Base-by-base conservation (phyloP, 371 early-diverging fungal species). In the Phascolomyces articulosus region DNA sequence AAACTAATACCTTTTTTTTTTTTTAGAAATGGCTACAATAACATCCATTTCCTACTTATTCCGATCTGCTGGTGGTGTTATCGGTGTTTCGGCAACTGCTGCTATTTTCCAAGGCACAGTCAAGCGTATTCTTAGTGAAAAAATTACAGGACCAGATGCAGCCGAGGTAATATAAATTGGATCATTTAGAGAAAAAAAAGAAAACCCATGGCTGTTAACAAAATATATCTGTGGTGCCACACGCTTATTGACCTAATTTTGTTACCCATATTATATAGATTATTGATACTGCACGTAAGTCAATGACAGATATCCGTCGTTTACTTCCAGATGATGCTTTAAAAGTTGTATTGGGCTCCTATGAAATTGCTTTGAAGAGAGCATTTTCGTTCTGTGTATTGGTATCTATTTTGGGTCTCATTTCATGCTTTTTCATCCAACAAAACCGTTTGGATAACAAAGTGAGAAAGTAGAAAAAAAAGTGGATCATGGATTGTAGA, bases 21-120 rank as follows among this genome's bases (percentile, higher is more conserved):
- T 7, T 48, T 48, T 28, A 83, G 83, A 85, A 59, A 78, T 83
- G 76, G 85, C 85, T n/a, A 82, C 80, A 0, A 70, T 74, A 41
- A 78, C 80, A 13, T 77, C 80, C 13, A 68, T 82, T 64, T 76
- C 80, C 9, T 82, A 82, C 58, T 58, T 82, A 20, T 82, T 79
- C 70, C 70, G 80, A 16, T 69, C 80, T 10, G 70, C 75, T 23
- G 83, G 83, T 31, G 66, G 73, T 60, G 79, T 78, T 10, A 72
- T 82, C 47, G 80, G 79, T 61, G 71, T 79, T 34, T 71, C 80
- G 15, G 62, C 63, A 34, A 74, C 71, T 24, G 72, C 77, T 3
- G 77, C 79, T 55, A 74, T 74, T 26, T 74, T 80, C 62, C 80
- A 83, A 63, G 72, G 69, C 47, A 63, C 70, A 24, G 70, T 80